phyloP scores from a whole-genome alignment of 371 early-diverging fungal genomes.

The Synchytrium microbalum region DNA sequence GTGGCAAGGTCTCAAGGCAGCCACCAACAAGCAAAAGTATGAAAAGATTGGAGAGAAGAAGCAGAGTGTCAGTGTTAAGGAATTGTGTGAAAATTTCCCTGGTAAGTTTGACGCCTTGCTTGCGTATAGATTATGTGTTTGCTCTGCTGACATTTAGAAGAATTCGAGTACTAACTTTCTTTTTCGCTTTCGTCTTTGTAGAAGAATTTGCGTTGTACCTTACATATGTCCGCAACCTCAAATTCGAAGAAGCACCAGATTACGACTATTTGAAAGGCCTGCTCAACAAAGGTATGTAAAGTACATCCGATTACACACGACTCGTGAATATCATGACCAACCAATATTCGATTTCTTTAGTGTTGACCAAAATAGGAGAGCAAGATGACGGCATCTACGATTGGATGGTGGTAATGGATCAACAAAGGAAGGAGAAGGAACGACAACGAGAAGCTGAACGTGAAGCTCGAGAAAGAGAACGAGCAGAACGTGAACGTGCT shows the following conservation, averaged over 20 bases:
- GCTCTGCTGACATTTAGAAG: not conserved
- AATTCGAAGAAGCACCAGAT: slow-evolving; percentile 96
- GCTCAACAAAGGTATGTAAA: slow-evolving; percentile 58
- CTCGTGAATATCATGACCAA: not conserved
- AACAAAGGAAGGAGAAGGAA: slow-evolving; percentile 33
- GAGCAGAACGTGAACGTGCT: slow-evolving; percentile 4
- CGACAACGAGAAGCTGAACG: slow-evolving; percentile 28
- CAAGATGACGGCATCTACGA: slow-evolving; percentile 91
- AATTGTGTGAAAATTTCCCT: slow-evolving; percentile 89
- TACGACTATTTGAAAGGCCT: slow-evolving; percentile 84
- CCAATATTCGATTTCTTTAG: slow-evolving; percentile 22
- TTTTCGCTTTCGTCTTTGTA: slow-evolving; percentile 9
- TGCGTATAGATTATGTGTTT: not conserved
- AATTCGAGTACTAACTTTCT: slow-evolving; percentile 1
- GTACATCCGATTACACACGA: slow-evolving; percentile 1
- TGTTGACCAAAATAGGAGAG: slow-evolving; percentile 63
- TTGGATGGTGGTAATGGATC: slow-evolving; percentile 71
- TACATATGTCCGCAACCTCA: slow-evolving; percentile 85
- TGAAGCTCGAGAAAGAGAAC: slow-evolving; percentile 13
- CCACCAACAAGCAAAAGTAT: slow-evolving; percentile 96
- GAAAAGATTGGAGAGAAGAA: slow-evolving; percentile 93
- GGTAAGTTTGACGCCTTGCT: slow-evolving; percentile 24
- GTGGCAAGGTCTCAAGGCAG: slow-evolving; percentile 98
- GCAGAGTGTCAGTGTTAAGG: slow-evolving; percentile 82
- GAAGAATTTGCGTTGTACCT: slow-evolving; percentile 90